Evolutionary conservation across 164 flowering plant genomes (phyloP), one percentile per base, ranked within the genome.

Genomic region (Stephania japonica): DNA sequence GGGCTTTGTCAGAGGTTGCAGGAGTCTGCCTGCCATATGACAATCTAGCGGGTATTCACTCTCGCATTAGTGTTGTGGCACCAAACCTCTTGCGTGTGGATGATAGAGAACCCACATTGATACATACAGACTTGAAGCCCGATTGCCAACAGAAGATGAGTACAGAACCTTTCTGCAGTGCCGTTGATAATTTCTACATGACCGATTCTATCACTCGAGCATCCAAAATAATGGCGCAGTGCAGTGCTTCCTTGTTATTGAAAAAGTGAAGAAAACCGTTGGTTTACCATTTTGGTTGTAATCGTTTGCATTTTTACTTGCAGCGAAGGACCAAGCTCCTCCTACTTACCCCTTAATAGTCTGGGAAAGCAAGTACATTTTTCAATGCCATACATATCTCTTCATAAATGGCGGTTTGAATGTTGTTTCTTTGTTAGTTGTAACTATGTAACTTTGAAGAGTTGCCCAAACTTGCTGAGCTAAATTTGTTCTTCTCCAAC

Each of bases 201-300:
- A 96, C 98, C 0, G 92, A 96, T 80, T 68, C 99, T 1, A 90
- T 96, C 44, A 96, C 97, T 11, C 82, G 99, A 77, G 98, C 99
- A 18, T 96, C 98, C 41, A 96, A 96, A 91, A 91, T 92, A 43
- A 93, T 96, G 99, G 97, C 98, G 4, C 99, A 96, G 70, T 96
- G 99, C 85, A 92, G 91, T 76, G 89, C 81, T 7, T 61, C 91
- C 0, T 47, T 78, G 83, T 78, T 88, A 67, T 65, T 81, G 70
- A 90, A 86, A 83, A 89, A 88, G 79, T 90, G 86, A 88, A 59
- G 11, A 25, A 14, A 14, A 59, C 9, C 7, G 64, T 53, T 74
- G 70, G 65, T 25, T 16, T 47, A 47, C 53, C 53, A 59, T 66
- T 65, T 68, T n/a, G 24, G 6, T 73, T 70, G 18, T 21, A 76